Percentiles rank a stretch among this genome's conserved stretches.
These are phyloP conservation scores for Elymus sibiricus DNA, from an alignment of 176 grass and related monocot species.

Conservation along the genomic window DNA sequence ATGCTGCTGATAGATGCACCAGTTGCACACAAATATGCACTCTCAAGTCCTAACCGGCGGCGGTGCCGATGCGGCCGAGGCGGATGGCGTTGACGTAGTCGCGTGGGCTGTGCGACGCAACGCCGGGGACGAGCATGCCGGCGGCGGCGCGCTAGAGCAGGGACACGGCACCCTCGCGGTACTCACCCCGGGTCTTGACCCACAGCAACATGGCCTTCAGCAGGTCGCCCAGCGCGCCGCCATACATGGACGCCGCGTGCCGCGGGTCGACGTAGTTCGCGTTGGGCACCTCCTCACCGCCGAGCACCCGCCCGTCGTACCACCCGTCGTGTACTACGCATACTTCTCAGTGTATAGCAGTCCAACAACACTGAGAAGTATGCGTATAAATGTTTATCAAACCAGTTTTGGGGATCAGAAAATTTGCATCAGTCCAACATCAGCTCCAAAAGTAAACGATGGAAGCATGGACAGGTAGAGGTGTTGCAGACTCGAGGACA, in stretches of 20 bases:
- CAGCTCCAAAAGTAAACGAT: no score
- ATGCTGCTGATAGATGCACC: no score
- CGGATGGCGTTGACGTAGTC: slow-evolving; percentile 41
- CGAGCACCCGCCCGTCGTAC: slow-evolving; percentile 36
- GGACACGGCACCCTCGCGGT: slow-evolving; percentile 41
- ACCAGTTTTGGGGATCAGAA: no score
- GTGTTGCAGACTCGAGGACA: no score
- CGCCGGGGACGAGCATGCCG: slow-evolving; percentile 41
- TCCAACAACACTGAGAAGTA: no score
- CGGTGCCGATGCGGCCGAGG: slow-evolving; percentile 20
- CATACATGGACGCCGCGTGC: slow-evolving; percentile 34
- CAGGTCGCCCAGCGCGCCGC: slow-evolving; percentile 40
- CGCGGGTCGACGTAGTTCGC: neutral
- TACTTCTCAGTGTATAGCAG: no score
- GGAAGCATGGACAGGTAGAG: no score
- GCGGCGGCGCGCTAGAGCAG: slow-evolving; percentile 32
- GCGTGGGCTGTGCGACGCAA: slow-evolving; percentile 60
- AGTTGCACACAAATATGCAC: no score
- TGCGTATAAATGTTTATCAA: no score
- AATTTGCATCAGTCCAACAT: no score
- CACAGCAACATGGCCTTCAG: slow-evolving; percentile 47
- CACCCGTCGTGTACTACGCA: no score
- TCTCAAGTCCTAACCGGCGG: neutral
- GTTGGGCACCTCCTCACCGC: slow-evolving; percentile 43
- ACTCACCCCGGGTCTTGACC: slow-evolving; percentile 38